Percentiles rank a stretch among this genome's conserved stretches.
Evolutionary conservation across 108 stramenopile genomes (phyloP).

Genomic region (Cyclotella sp.): DNA sequence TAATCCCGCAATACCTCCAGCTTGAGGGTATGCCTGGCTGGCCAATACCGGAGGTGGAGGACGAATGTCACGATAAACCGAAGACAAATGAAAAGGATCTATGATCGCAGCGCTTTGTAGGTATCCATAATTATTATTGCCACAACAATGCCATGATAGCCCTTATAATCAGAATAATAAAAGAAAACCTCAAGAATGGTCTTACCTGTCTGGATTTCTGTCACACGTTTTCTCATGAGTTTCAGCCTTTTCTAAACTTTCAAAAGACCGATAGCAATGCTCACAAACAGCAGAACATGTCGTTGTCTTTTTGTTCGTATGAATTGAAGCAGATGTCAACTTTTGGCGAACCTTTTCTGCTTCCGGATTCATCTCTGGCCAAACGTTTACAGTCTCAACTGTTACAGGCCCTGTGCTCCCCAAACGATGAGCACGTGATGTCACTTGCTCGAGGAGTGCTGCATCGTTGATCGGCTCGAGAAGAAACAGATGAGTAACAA

Average conservation of each 20-base stretch:
- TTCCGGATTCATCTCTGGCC: conserved; percentile 39
- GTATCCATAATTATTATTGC: too few species aligned
- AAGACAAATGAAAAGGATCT: conserved; percentile 58
- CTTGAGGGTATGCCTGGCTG: too few species aligned
- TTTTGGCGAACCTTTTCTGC: conserved; percentile 47
- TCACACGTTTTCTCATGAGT: conserved; percentile 52
- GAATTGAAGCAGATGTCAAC: conserved; percentile 20
- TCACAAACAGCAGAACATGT: conserved; percentile 51
- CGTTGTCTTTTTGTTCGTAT: conserved; percentile 22
- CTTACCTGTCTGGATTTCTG: conserved; percentile 52
- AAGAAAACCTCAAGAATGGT: not conserved
- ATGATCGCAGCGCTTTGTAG: conserved; percentile 3
- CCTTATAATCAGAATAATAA: not conserved
- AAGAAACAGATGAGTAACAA: conserved; percentile 85
- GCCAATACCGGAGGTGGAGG: conserved; percentile 50
- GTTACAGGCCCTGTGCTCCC: conserved; percentile 74
- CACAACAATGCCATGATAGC: not conserved
- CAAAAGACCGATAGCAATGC: conserved; percentile 58
- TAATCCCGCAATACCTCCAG: too few species aligned
- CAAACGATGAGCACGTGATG: conserved; percentile 81
- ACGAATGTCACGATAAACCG: conserved; percentile 57
- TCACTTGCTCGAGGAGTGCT: conserved; percentile 75
- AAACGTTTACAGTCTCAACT: conserved; percentile 67
- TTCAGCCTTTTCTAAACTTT: conserved; percentile 42
- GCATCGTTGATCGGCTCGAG: conserved; percentile 81